These are phyloP conservation scores for Trichocladium antarcticum DNA, from an alignment of 495 filamentous ascomycete genomes.

Conservation along the genomic window DNA sequence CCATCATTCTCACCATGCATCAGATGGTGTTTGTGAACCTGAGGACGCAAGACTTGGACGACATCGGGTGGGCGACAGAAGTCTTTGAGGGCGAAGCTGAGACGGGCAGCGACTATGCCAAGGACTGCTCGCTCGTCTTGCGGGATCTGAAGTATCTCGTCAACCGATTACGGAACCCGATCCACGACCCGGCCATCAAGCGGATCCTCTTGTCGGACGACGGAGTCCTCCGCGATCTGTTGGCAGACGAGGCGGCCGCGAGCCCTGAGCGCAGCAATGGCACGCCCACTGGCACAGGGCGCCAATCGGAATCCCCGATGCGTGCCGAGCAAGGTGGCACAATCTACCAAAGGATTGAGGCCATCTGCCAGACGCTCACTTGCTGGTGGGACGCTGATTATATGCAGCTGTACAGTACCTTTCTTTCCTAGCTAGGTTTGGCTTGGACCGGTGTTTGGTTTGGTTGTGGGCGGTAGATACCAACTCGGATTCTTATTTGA, in stretches of 20 bases:
- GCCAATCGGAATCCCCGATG: not conserved
- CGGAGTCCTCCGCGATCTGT: not conserved
- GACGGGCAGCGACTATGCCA: slow-evolving; percentile 19
- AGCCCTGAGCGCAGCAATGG: not conserved
- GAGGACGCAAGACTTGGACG: slow-evolving; percentile 14
- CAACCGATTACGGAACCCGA: slow-evolving; percentile 14
- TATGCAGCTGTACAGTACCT: slow-evolving; percentile 7
- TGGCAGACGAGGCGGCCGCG: not conserved
- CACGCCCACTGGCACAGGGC: not conserved
- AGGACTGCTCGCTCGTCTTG: slow-evolving; percentile 21
- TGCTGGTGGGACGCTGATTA: slow-evolving; percentile 4
- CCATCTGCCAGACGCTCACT: slow-evolving; percentile 1
- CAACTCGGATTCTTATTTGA: not conserved
- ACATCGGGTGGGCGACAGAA: slow-evolving; percentile 21
- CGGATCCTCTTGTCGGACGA: slow-evolving; percentile 1
- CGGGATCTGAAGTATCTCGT: slow-evolving; percentile 17
- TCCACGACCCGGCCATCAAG: slow-evolving; percentile 14
- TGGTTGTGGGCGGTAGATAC: slow-evolving; percentile 2
- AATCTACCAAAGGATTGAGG: not conserved
- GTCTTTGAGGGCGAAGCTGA: slow-evolving; percentile 21
- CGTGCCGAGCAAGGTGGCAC: not conserved
- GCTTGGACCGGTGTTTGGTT: not conserved
- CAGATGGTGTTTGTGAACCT: slow-evolving; percentile 25
- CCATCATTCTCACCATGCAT: slow-evolving; percentile 31
- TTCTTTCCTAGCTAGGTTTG: slow-evolving; percentile 7